Evolutionary conservation across 1,284 basidiomycete species (phyloP).

Genomic region (Vanrija pseudolonga): DNA sequence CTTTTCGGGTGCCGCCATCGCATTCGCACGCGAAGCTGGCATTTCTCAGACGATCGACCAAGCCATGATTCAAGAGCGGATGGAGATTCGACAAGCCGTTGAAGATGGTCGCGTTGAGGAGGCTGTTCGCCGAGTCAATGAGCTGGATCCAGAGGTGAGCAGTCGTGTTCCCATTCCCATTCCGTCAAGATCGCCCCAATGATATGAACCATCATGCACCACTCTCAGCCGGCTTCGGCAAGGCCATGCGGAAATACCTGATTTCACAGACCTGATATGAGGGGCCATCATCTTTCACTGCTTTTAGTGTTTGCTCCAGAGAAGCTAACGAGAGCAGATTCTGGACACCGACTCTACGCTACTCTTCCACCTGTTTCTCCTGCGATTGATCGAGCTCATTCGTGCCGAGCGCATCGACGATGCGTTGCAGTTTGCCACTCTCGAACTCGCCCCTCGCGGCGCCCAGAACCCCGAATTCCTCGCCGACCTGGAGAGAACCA

Average conservation of each 20-base stretch:
- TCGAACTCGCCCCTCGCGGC: conserved; percentile 87
- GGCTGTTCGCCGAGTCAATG: conserved; percentile 88
- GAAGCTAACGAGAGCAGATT: conserved; percentile 59
- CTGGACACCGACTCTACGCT: conserved; percentile 85
- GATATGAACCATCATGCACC: conserved; percentile 97
- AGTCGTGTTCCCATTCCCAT: conserved; percentile 13
- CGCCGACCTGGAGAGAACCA: conserved; percentile 85
- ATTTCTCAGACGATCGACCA: conserved; percentile 68
- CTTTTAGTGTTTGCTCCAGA: conserved; percentile 14
- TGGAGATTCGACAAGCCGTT: conserved; percentile 88
- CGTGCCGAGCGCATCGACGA: conserved; percentile 72
- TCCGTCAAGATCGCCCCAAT: conserved; percentile 45
- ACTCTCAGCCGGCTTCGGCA: conserved; percentile 71
- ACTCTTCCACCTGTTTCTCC: conserved; percentile 89
- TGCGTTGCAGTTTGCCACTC: conserved; percentile 85
- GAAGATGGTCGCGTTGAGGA: conserved; percentile 92
- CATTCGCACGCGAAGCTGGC: conserved; percentile 84
- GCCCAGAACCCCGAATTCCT: conserved; percentile 94
- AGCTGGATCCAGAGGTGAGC: conserved; percentile 93
- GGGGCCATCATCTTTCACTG: conserved; percentile 21
- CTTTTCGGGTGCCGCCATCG: conserved; percentile 91
- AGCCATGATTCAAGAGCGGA: conserved; percentile 85
- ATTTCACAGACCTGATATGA: conserved; percentile 53
- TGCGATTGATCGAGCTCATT: conserved; percentile 91
- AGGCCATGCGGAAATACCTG: conserved; percentile 49